Percentiles rank a stretch among this genome's conserved stretches.
These are phyloP conservation scores for Eucalyptus polyanthemos DNA, from an alignment of 345 rosid genomes.

Conservation along the genomic window DNA sequence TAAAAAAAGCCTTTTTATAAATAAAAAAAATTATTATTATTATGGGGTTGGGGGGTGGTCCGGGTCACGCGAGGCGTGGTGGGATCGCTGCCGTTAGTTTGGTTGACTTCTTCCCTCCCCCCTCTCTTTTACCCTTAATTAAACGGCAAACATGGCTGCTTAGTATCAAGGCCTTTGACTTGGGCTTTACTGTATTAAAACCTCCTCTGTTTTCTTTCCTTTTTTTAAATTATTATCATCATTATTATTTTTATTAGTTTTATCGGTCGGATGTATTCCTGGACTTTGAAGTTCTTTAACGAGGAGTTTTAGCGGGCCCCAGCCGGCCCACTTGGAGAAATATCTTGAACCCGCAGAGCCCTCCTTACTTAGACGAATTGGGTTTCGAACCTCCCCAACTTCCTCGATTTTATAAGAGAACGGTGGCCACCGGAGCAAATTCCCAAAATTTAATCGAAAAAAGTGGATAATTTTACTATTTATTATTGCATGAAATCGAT, in stretches of 20 bases:
- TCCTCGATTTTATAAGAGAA: too few species aligned
- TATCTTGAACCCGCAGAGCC: too few species aligned
- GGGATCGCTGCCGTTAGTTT: neutral
- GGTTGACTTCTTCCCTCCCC: neutral
- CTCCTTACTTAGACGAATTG: too few species aligned
- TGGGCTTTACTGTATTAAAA: neutral
- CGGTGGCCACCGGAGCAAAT: rapidly evolving
- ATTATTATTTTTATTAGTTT: too few species aligned
- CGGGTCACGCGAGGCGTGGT: neutral
- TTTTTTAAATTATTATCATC: too few species aligned
- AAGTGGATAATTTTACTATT: rapidly evolving
- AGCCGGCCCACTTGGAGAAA: too few species aligned
- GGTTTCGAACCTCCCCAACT: too few species aligned
- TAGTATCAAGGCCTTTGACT: neutral
- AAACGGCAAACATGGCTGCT: neutral
- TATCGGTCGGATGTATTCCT: too few species aligned
- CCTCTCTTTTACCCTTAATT: neutral
- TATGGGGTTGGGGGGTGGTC: neutral
- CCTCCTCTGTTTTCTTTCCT: neutral
- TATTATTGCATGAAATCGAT: neutral
- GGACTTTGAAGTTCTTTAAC: too few species aligned
- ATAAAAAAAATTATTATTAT: too few species aligned
- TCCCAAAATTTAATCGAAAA: too few species aligned
- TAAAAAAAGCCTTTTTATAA: neutral
- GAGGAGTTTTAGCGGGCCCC: too few species aligned